phyloP scores from a whole-genome alignment of 2,329 filamentous ascomycete species.

The Tolypocladium endophyticum region DNA sequence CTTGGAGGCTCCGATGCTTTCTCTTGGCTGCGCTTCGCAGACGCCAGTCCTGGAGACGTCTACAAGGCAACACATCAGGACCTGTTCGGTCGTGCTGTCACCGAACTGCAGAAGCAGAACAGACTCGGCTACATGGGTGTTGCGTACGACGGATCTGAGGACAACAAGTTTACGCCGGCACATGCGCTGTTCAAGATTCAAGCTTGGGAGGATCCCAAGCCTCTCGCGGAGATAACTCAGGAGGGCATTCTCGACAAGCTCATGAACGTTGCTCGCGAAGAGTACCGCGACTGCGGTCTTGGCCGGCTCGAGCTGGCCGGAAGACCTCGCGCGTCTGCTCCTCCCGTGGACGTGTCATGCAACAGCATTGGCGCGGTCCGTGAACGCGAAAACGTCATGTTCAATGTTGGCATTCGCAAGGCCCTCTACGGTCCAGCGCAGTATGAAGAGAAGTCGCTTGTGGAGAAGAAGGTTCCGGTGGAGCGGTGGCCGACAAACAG shows the following conservation, averaged over 20 bases:
- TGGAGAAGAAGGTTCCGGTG: conserved; percentile 62
- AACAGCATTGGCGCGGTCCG: conserved; percentile 52
- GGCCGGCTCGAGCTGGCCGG: conserved; percentile 72
- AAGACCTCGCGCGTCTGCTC: conserved; percentile 68
- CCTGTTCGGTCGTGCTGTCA: conserved; percentile 63
- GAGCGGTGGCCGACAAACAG: conserved; percentile 51
- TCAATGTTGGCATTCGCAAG: conserved; percentile 67
- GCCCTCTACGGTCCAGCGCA: conserved; percentile 58
- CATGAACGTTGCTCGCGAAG: conserved; percentile 63
- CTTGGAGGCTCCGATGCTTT: conserved; percentile 55
- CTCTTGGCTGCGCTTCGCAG: conserved; percentile 82
- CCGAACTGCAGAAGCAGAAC: conserved; percentile 42
- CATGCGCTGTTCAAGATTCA: conserved; percentile 77
- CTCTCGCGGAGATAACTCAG: conserved; percentile 57
- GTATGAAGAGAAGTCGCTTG: conserved; percentile 60
- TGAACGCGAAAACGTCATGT: conserved; percentile 66
- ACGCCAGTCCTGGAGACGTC: conserved; percentile 63
- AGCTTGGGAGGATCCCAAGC: conserved; percentile 53
- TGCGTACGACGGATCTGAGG: conserved; percentile 57
- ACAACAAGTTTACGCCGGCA: conserved; percentile 53
- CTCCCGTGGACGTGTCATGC: conserved; percentile 73
- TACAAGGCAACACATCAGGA: conserved; percentile 58
- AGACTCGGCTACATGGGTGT: conserved; percentile 57
- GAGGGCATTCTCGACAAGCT: conserved; percentile 66
- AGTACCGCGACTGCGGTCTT: conserved; percentile 61